Base-by-base conservation (phyloP, 2,329 filamentous ascomycete species). In the Fusarium humuli region DNA sequence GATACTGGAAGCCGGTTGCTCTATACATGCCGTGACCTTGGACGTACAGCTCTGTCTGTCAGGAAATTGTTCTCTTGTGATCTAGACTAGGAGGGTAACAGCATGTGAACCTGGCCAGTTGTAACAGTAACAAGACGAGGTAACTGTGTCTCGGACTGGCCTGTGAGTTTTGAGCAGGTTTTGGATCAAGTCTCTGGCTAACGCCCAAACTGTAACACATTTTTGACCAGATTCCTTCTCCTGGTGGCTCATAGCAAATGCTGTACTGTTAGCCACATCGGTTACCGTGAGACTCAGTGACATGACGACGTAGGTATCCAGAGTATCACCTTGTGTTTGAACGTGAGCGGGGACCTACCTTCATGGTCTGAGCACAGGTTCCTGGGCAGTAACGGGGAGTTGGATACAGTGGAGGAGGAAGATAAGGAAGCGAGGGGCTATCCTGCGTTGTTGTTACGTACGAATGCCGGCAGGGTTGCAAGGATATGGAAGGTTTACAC, bases 361-460 rank as follows among this genome's bases (percentile, higher is more conserved):
- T 18, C 18, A 20, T 27, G 49, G 49, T 52, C 49, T 41, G 32
- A 69, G 52, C 50, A 65, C 52, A 27, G 58, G 34, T 45, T 68
- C 23, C n/a, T 67, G 58, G 68, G 67, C 62, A 70, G 53, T 67
- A 30, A 54, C 30, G 42, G 32, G 29, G 25, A 57, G 37, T 53
- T 48, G 44, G 29, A 50, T 48, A 54, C 34, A 20, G 47, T 57
- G 52, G 54, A 57, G 58, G 55, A 23, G 29, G 12, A 47, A 59
- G 55, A 62, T 53, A 65, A 58, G 53, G 37, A 57, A 61, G 27
- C 42, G 54, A 61, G 54, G 55, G 53, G 37, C 41, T 41, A 10
- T 44, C 55, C 67, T 68, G 58, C 67, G 59, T 70, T 64, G 47
- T 48, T 47, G 44, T 70, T 70, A 71, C 67, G 67, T 70, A 70